phyloP scores from a whole-genome alignment of 2,329 filamentous ascomycete species.

The Fonsecaea monophora region DNA sequence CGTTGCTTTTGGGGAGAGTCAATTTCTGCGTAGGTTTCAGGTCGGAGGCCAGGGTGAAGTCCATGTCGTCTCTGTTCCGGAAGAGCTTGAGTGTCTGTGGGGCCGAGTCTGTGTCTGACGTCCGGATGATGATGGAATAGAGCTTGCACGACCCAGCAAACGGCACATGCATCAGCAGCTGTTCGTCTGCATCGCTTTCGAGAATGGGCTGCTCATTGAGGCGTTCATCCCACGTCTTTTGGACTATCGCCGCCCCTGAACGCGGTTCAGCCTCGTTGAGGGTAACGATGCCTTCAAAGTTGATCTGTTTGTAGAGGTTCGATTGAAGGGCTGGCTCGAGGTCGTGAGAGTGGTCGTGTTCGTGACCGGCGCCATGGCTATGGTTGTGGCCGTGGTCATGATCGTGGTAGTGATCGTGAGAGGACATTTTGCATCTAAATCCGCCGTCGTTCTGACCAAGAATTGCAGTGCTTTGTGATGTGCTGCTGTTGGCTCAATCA shows the following conservation, averaged over 20 bases:
- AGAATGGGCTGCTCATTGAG: slow-evolving; percentile 75
- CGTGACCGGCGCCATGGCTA: slow-evolving; percentile 61
- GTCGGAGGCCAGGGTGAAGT: slow-evolving; percentile 78
- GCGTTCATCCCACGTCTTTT: slow-evolving; percentile 90
- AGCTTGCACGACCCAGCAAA: slow-evolving; percentile 95
- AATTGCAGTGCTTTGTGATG: not conserved
- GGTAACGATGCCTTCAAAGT: slow-evolving; percentile 83
- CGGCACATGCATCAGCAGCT: slow-evolving; percentile 89
- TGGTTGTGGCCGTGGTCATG: slow-evolving; percentile 50
- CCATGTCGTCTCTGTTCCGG: slow-evolving; percentile 83
- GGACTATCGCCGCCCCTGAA: slow-evolving; percentile 75
- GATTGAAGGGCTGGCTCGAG: slow-evolving; percentile 88
- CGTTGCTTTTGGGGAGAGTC: slow-evolving; percentile 63
- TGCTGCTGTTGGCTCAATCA: not conserved
- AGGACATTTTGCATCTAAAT: slow-evolving; percentile 24
- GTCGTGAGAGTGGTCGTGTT: slow-evolving; percentile 90
- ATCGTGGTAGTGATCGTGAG: slow-evolving; percentile 33
- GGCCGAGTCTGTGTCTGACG: slow-evolving; percentile 71
- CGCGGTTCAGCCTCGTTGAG: slow-evolving; percentile 78
- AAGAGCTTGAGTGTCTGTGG: slow-evolving; percentile 86
- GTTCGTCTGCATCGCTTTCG: slow-evolving; percentile 85
- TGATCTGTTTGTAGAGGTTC: slow-evolving; percentile 89
- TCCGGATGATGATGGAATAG: slow-evolving; percentile 85
- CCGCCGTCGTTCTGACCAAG: not conserved
- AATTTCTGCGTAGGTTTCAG: slow-evolving; percentile 75